These are phyloP conservation scores for Phytopythium chamaehyphon DNA, from an alignment of 352 stramenopile genomes.

Conservation along the genomic window DNA sequence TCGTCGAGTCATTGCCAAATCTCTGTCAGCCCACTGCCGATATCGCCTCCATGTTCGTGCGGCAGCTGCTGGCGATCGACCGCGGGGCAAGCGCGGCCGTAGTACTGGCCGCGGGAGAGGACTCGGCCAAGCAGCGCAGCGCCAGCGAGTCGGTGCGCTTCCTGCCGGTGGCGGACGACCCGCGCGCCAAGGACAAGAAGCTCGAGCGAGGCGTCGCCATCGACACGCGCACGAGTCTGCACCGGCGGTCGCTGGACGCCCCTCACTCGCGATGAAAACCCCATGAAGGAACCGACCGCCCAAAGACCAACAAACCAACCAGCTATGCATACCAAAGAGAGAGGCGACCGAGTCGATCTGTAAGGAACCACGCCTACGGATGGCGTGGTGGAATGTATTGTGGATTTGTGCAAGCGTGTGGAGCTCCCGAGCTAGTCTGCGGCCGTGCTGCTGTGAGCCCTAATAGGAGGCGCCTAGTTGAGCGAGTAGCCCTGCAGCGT, in stretches of 20 bases:
- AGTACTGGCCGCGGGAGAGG: neutral
- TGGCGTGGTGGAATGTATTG: too few relatives aligned
- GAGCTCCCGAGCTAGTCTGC: too few relatives aligned
- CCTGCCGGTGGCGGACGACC: neutral
- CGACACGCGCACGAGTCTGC: neutral
- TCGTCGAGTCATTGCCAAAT: too few relatives aligned
- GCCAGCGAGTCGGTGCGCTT: neutral
- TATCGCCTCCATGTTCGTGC: conserved; percentile 35
- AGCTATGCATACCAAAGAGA: too few relatives aligned
- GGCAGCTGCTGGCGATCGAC: conserved; percentile 27
- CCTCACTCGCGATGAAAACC: neutral
- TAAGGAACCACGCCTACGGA: too few relatives aligned
- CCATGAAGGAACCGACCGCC: too few relatives aligned
- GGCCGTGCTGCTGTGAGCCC: too few relatives aligned
- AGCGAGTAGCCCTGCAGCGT: conserved; percentile 65
- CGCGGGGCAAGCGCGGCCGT: conserved; percentile 1
- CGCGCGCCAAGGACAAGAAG: neutral
- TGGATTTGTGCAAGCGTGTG: neutral
- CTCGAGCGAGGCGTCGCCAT: neutral
- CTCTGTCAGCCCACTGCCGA: too few relatives aligned
- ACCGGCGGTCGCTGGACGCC: neutral
- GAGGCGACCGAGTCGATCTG: too few relatives aligned
- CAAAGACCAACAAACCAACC: too few relatives aligned
- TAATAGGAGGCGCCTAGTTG: conserved; percentile 22
- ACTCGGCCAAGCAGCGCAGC: neutral